phyloP scores from a whole-genome alignment of 352 stramenopile species.

The Phytophthora idaei region DNA sequence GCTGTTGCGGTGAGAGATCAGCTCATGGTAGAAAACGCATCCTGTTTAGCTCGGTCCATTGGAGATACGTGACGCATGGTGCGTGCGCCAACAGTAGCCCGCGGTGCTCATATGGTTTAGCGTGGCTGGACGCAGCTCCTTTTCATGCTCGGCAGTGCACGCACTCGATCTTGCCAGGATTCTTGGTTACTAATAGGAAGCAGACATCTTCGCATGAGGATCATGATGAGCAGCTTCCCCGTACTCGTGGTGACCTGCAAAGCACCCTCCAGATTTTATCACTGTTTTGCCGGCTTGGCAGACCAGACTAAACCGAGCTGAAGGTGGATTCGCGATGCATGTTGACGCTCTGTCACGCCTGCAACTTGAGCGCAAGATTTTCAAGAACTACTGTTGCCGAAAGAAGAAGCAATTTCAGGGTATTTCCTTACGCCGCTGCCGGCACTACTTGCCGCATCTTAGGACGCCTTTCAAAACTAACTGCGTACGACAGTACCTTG shows the following conservation, averaged over 20 bases:
- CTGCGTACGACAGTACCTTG: slow-evolving; percentile 22
- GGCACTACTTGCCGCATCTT: slow-evolving; percentile 14
- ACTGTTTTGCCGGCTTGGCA: too few relatives aligned
- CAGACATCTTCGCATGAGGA: too few relatives aligned
- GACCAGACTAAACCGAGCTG: too few relatives aligned
- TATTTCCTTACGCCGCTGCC: slow-evolving; percentile 8
- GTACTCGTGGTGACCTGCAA: too few relatives aligned
- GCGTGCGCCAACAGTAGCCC: slow-evolving; percentile 8
- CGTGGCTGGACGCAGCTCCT: slow-evolving; percentile 19
- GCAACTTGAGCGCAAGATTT: not conserved
- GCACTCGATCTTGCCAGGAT: not conserved
- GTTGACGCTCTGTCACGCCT: slow-evolving; percentile 5
- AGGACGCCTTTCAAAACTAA: slow-evolving; percentile 10
- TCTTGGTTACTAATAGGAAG: too few relatives aligned
- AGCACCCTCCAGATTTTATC: too few relatives aligned
- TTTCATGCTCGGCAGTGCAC: slow-evolving; percentile 10
- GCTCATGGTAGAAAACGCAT: too few relatives aligned
- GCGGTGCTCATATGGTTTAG: slow-evolving; percentile 21
- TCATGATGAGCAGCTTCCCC: too few relatives aligned
- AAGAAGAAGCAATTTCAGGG: not conserved
- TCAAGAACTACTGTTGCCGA: not conserved
- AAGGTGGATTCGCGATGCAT: not conserved
- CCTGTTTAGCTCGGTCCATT: not conserved
- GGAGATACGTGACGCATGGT: slow-evolving; percentile 5
- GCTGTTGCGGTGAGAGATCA: too few relatives aligned